Percentiles rank a stretch among this genome's conserved stretches.
These are phyloP conservation scores for Beauveria pseudobassiana DNA, from an alignment of 2,329 filamentous ascomycete genomes.

Conservation along the genomic window DNA sequence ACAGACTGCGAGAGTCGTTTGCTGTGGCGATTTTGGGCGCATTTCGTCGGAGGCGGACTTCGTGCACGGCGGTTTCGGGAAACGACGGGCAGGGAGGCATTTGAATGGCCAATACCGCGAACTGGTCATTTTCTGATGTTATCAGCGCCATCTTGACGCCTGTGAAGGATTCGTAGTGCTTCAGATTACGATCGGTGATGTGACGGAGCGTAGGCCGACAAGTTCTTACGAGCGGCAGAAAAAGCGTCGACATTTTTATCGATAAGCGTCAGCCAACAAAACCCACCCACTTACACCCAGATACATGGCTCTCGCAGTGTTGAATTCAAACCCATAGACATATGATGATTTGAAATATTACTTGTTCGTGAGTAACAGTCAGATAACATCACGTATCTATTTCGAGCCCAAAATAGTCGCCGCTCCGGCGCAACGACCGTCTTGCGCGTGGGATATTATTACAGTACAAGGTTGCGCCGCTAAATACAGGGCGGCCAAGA, in stretches of 20 bases:
- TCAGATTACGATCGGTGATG: background rate
- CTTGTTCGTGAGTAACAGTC: too few relatives aligned
- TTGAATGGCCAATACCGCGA: conserved; percentile 60
- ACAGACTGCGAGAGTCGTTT: conserved; percentile 72
- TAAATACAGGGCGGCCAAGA: background rate
- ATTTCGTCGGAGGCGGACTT: conserved; percentile 81
- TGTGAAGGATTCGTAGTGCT: background rate
- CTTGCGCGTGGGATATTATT: too few relatives aligned
- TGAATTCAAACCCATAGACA: too few relatives aligned
- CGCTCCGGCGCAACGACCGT: too few relatives aligned
- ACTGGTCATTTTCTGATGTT: conserved; percentile 41
- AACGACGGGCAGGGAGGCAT: conserved; percentile 58
- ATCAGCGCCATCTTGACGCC: conserved; percentile 22
- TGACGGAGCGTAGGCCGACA: background rate
- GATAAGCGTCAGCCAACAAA: background rate
- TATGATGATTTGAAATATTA: too few relatives aligned
- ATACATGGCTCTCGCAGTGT: too few relatives aligned
- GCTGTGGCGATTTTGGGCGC: conserved; percentile 68
- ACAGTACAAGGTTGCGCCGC: background rate
- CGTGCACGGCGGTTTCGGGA: conserved; percentile 60
- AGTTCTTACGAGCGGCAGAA: background rate
- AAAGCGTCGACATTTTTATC: background rate
- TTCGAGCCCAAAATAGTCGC: too few relatives aligned
- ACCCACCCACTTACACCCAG: background rate
- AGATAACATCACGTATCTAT: too few relatives aligned